Evolutionary conservation across 2,329 filamentous ascomycete genomes (phyloP), one percentile per base, ranked within the genome.

Genomic region (Aschersonia sp.): DNA sequence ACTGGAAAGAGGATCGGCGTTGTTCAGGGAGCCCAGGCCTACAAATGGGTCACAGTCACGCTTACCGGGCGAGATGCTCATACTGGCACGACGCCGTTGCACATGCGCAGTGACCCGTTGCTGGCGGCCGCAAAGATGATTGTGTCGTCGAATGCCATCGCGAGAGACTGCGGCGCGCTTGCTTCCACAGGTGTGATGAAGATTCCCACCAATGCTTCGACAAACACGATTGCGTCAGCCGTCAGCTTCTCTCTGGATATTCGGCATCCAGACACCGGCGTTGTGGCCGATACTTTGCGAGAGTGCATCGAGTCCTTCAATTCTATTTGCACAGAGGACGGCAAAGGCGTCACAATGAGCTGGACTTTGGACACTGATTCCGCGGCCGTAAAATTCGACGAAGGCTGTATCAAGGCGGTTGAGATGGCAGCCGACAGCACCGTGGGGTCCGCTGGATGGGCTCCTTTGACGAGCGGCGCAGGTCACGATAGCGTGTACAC

Each of bases 161-260:
- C 60, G 5, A 57, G 57, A 42, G 46, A 49, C 4, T 47, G 51
- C 5, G 53, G 51, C 0, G 63, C 55, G 2, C 45, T 65, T 8
- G 54, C 59, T 12, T 61, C 62, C 1, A 61, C 60, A 1, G 63
- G 62, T 6, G 56, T 61, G 12, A 10, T 65, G n/a, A 52, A 54
- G n/a, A 54, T 53, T n/a, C 56, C 52, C 33, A 79, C 78, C 0
- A 79, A 79, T 6, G 78, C 73, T 42, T 90, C 46, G 81, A 80
- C 81, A 10, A 86, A 87, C 59, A 86, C 83, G 0, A 76, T 86
- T 1, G 78, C 82, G 0, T 78, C 79, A 0, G 61, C 68, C n/a
- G 81, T 84, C 6, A 71, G 68, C 33, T 85, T 85, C 62, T 79
- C 72, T 10, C 70, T 85, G 5, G 82, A 86, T 55, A 75, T 85